A percentile compares a stretch with the other conserved stretches of the same genome.
Conservation (phyloP, 208 protist genomes). For the Perkinsela sp. region DNA sequence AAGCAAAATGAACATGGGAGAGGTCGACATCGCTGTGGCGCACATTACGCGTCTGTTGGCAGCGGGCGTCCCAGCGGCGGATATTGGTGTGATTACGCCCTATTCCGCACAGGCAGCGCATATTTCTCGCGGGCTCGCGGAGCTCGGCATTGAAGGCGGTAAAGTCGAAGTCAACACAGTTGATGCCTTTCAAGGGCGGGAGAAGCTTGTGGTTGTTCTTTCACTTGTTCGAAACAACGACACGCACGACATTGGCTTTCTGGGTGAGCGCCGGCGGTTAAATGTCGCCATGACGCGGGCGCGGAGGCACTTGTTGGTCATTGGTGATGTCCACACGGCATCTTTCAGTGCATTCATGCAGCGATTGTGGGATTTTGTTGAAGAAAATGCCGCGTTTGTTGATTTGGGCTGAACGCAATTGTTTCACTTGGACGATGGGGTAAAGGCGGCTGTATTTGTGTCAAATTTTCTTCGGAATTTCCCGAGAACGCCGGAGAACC, state of each 20-base stretch:
- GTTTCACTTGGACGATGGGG: too few species aligned
- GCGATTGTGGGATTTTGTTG: too few species aligned
- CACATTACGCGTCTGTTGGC: slow-evolving; percentile 1
- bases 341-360: too few species aligned
- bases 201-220: slow-evolving; percentile 27
- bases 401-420: too few species aligned
- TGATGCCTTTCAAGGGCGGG: slow-evolving; percentile 23
- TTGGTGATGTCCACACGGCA: slow-evolving; percentile 8
- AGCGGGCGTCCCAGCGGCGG: neutral
- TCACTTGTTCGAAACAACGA: slow-evolving; percentile 13
- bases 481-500: too few species aligned
- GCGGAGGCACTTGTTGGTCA: slow-evolving; percentile 5
- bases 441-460: too few species aligned
- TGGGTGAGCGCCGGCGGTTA: slow-evolving; percentile 11
- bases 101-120: slow-evolving; percentile 8
- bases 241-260: slow-evolving; percentile 13
- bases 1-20: slow-evolving; percentile 2
- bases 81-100: slow-evolving; percentile 10
- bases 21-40: slow-evolving; percentile 1
- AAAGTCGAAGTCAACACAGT: slow-evolving; percentile 13
- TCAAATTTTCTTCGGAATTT: too few species aligned
- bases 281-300: slow-evolving; percentile 19
- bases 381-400: too few species aligned
- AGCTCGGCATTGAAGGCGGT: too few species aligned
- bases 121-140: neutral